Evolutionary conservation across 2,329 filamentous ascomycete species (phyloP).

Genomic region (Dothistroma pini): DNA sequence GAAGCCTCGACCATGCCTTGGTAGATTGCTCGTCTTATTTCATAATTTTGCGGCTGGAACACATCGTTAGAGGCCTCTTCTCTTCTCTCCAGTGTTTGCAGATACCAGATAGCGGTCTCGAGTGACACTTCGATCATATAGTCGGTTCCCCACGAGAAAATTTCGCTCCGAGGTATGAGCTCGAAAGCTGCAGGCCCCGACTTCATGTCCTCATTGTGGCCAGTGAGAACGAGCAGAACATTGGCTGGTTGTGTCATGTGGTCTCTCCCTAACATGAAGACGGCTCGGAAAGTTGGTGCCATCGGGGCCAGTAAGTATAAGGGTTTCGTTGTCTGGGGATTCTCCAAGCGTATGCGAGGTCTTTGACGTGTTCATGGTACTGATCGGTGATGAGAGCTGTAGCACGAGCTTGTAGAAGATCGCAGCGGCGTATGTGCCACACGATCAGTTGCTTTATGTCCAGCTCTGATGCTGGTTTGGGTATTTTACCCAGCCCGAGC

Average conservation of each 20-base stretch:
- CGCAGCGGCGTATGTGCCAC: neutral
- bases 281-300: slow-evolving; percentile 2
- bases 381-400: neutral
- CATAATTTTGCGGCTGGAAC: neutral
- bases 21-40: neutral
- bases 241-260: neutral
- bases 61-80: neutral
- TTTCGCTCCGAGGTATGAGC: neutral
- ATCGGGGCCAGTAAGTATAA: neutral
- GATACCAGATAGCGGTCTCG: neutral
- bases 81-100: neutral
- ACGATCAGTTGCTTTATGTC: neutral
- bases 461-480: neutral
- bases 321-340: neutral
- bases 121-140: slow-evolving; percentile 5
- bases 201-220: slow-evolving; percentile 5
- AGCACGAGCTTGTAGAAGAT: neutral
- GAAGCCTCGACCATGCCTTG: neutral
- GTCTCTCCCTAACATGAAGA: neutral
- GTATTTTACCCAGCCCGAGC: neutral
- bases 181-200: slow-evolving; percentile 4
- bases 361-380: neutral
- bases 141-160: neutral
- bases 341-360: neutral
- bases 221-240: slow-evolving; percentile 6